Evolutionary conservation across 164 flowering plant genomes (phyloP).

Genomic region (Tinospora cordifolia): DNA sequence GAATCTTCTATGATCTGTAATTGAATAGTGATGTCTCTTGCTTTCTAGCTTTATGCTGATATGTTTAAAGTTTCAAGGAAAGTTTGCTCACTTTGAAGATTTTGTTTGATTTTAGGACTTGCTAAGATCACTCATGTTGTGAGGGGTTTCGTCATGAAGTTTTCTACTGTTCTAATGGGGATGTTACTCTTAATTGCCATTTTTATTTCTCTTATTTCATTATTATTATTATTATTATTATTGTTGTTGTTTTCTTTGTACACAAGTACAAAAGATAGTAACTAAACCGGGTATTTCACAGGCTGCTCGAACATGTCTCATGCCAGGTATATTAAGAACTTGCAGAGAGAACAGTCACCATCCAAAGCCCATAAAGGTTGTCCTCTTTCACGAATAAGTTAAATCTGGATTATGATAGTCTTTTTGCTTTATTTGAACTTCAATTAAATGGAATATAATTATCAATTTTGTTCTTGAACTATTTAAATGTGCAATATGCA

Average conservation of each 20-base stretch:
- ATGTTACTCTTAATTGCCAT: not conserved
- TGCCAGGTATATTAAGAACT: slow-evolving; percentile 83
- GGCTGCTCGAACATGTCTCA: slow-evolving; percentile 78
- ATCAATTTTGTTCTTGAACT: not conserved
- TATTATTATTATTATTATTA: not conserved
- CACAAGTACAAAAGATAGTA: not conserved
- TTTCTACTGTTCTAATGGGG: not conserved
- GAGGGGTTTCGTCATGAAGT: not conserved
- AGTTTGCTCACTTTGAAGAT: not conserved
- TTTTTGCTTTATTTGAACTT: not conserved
- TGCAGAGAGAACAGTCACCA: slow-evolving; percentile 81
- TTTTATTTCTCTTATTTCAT: not conserved
- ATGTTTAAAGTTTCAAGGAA: not conserved
- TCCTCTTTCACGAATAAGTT: not conserved
- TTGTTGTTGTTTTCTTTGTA: not conserved
- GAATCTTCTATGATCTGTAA: not conserved
- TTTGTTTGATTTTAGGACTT: not conserved
- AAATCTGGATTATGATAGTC: not conserved
- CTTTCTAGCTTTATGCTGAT: not conserved
- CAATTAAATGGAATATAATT: not conserved
- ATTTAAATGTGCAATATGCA: not conserved
- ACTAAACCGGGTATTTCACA: slow-evolving; percentile 18
- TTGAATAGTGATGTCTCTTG: not conserved
- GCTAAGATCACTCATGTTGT: not conserved
- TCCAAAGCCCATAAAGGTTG: slow-evolving; percentile 89